These are phyloP conservation scores for Xylariaceae sp. DNA, from an alignment of 2,329 filamentous ascomycete species.

Conservation along the genomic window DNA sequence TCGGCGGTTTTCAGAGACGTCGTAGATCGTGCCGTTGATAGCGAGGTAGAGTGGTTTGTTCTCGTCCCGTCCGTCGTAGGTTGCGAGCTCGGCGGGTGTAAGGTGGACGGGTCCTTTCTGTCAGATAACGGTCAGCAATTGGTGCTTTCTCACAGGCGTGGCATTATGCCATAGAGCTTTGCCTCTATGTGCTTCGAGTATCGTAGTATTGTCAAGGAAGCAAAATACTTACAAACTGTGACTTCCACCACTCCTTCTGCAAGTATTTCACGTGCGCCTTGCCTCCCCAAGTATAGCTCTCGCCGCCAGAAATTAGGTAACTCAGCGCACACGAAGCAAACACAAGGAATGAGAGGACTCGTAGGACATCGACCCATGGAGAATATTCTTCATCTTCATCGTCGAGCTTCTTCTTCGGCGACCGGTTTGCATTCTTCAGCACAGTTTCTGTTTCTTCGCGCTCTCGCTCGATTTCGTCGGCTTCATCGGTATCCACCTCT, in stretches of 20 bases:
- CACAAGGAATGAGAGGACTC: conserved; percentile 65
- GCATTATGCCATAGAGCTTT: neutral
- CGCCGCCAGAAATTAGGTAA: conserved; percentile 71
- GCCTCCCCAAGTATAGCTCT: conserved; percentile 66
- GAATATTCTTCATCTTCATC: conserved; percentile 59
- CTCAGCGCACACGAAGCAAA: conserved; percentile 67
- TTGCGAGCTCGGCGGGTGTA: conserved; percentile 69
- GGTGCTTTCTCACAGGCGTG: neutral
- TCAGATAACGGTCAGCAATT: conserved; percentile 33
- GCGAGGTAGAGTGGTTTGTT: conserved; percentile 82
- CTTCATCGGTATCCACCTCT: conserved; percentile 31
- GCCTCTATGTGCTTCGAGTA: neutral
- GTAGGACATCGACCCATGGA: conserved; percentile 63
- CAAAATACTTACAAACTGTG: conserved; percentile 53
- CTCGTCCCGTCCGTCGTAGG: conserved; percentile 75
- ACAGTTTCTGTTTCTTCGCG: conserved; percentile 16
- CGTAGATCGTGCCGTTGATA: conserved; percentile 83
- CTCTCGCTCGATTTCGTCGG: conserved; percentile 26
- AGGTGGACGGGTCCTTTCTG: conserved; percentile 63
- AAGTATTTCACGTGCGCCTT: conserved; percentile 62
- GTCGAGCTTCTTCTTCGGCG: conserved; percentile 41
- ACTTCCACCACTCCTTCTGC: conserved; percentile 55
- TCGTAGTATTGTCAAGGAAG: neutral
- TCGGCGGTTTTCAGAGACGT: conserved; percentile 67
- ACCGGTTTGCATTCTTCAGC: conserved; percentile 27